phyloP scores from a whole-genome alignment of 108 stramenopile species.

The Aurantiochytrium sp. region DNA sequence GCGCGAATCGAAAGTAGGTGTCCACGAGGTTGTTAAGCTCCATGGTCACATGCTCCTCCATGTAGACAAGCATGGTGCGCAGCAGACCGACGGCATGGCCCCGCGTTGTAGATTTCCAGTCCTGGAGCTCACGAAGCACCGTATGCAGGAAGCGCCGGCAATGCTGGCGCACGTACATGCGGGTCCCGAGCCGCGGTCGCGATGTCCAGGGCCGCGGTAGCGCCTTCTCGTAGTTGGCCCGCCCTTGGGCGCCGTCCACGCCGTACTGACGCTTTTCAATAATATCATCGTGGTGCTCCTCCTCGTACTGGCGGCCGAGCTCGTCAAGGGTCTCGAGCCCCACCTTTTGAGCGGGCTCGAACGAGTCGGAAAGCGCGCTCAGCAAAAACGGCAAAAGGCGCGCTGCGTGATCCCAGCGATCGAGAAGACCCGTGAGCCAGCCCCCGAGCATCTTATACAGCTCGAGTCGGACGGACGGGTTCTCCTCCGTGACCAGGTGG shows the following conservation, averaged over 20 bases:
- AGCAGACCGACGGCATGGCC: background rate
- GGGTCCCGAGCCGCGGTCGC: slow-evolving; percentile 51
- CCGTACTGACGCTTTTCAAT: slow-evolving; percentile 39
- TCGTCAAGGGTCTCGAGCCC: background rate
- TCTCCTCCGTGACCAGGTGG: slow-evolving; percentile 38
- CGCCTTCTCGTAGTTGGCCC: background rate
- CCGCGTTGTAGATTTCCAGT: slow-evolving; percentile 20
- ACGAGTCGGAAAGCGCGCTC: slow-evolving; percentile 46
- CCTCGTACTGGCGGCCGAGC: slow-evolving; percentile 39
- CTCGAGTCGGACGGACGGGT: slow-evolving; percentile 39
- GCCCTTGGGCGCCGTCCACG: slow-evolving; percentile 28
- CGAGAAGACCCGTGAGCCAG: slow-evolving; percentile 57
- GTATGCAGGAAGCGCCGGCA: slow-evolving; percentile 52
- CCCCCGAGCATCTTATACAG: slow-evolving; percentile 39
- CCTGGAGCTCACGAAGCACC: slow-evolving; percentile 46
- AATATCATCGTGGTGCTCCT: slow-evolving; percentile 39
- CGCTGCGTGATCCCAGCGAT: slow-evolving; percentile 57
- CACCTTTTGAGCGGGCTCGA: background rate
- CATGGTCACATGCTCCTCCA: slow-evolving; percentile 39
- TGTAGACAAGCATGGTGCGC: slow-evolving; percentile 15
- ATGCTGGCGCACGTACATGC: slow-evolving; percentile 55
- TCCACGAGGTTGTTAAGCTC: slow-evolving; percentile 32
- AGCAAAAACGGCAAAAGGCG: slow-evolving; percentile 60
- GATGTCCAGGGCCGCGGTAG: background rate
- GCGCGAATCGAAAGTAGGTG: background rate